Percentiles rank a stretch among this genome's conserved stretches.
phyloP scores from a whole-genome alignment of 176 grass and related monocot species.

The Ensete glaucum region DNA sequence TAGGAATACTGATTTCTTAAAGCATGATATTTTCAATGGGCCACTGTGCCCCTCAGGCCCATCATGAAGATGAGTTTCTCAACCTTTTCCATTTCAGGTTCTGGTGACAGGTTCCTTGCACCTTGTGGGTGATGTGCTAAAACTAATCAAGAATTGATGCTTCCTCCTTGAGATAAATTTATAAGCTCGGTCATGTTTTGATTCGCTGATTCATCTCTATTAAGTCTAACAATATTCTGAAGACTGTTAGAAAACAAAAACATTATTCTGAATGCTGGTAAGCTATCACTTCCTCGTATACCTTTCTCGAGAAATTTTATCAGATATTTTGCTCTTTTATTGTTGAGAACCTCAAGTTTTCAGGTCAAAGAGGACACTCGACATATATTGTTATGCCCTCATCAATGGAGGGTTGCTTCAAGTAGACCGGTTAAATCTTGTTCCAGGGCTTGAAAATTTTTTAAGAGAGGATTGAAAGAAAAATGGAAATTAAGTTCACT shows the following conservation, averaged over 20 bases:
- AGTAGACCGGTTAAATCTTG: no score
- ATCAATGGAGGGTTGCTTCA: no score
- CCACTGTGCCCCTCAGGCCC: background rate
- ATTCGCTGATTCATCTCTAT: background rate
- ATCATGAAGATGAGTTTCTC: background rate
- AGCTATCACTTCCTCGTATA: background rate
- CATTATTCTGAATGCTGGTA: background rate
- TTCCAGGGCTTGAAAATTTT: no score
- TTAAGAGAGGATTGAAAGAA: no score
- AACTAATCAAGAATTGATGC: slow-evolving; percentile 16
- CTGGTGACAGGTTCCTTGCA: slow-evolving; percentile 21
- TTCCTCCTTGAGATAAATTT: background rate
- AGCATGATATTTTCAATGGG: background rate
- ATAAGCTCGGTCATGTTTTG: background rate
- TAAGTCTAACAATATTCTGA: background rate
- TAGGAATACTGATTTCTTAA: background rate
- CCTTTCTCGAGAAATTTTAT: background rate
- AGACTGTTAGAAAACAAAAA: background rate
- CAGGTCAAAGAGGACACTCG: background rate
- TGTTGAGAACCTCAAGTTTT: background rate
- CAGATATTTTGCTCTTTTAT: background rate
- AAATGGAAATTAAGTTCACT: no score
- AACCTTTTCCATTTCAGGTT: slow-evolving; percentile 1
- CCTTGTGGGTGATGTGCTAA: slow-evolving; percentile 18
- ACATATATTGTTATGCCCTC: no score